Evolutionary conservation across 1,284 basidiomycete genomes (phyloP).

Genomic region (Fomitopsis palustris): DNA sequence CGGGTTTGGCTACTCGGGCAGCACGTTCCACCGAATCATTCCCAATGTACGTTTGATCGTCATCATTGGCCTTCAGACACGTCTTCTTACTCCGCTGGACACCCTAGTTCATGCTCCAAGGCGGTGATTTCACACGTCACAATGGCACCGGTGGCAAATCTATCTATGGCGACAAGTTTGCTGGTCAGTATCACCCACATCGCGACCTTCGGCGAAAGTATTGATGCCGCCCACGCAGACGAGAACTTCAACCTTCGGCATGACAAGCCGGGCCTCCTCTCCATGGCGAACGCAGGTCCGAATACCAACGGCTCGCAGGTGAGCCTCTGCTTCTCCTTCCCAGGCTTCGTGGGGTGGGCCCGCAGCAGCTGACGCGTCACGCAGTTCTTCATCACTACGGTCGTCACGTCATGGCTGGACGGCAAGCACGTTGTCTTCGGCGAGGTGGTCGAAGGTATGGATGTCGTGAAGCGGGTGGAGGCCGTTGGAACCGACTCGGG

Average conservation of each 20-base stretch:
- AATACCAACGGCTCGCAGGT: constrained; percentile 76
- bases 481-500: constrained; percentile 53
- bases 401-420: constrained; percentile 76
- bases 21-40: constrained; percentile 84
- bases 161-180: constrained; percentile 85
- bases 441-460: constrained; percentile 76
- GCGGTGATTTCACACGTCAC: constrained; percentile 66
- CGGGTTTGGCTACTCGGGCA: constrained; percentile 62
- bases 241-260: constrained; percentile 88
- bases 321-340: constrained; percentile 9
- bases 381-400: constrained; percentile 88
- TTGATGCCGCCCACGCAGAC: constrained; percentile 40
- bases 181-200: constrained; percentile 40
- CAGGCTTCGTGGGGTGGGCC: not conserved
- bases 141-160: constrained; percentile 73
- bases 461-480: constrained; percentile 78
- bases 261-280: constrained; percentile 76
- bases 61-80: not conserved
- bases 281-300: constrained; percentile 84
- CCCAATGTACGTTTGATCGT: constrained; percentile 41
- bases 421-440: constrained; percentile 83
- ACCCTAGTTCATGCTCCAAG: constrained; percentile 80
- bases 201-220: not conserved
- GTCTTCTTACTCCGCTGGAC: not conserved
- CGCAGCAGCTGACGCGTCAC: not conserved